phyloP scores from a whole-genome alignment of 257 asterid species.

The Penstemon eatonii region DNA sequence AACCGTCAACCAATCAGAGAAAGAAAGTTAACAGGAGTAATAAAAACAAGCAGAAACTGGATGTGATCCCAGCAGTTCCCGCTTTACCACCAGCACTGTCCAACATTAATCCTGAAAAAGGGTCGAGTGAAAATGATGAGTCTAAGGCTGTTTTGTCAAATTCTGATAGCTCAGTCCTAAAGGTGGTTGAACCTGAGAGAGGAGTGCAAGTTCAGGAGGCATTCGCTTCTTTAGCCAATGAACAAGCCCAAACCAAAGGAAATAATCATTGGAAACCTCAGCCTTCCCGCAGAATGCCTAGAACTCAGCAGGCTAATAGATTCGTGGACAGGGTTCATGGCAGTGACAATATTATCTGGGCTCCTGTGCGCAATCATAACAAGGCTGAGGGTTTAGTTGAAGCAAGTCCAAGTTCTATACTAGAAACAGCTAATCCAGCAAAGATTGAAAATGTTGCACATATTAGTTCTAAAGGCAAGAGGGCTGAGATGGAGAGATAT shows the following conservation, averaged over 20 bases:
- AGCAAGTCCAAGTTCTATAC: constrained; percentile 37
- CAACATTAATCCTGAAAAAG: constrained; percentile 34
- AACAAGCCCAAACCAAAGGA: constrained; percentile 54
- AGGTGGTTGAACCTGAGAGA: constrained; percentile 35
- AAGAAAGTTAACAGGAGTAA: constrained; percentile 53
- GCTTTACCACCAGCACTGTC: constrained; percentile 37
- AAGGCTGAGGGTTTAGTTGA: constrained; percentile 61
- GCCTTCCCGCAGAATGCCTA: constrained; percentile 53
- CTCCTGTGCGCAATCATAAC: constrained; percentile 73
- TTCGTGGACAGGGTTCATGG: constrained; percentile 58
- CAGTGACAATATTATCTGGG: constrained; percentile 79
- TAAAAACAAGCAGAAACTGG: constrained; percentile 62
- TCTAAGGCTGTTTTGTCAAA: constrained; percentile 39
- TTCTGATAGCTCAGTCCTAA: constrained; percentile 38
- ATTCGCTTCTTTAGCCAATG: constrained; percentile 43
- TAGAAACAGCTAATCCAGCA: constrained; percentile 37
- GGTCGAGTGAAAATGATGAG: constrained; percentile 39
- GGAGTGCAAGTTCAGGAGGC: constrained; percentile 42
- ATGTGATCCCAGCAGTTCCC: constrained; percentile 37
- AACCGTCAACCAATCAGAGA: constrained; percentile 51
- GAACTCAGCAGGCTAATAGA: constrained; percentile 64
- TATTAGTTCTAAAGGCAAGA: constrained; percentile 69
- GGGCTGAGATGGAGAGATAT: constrained; percentile 97
- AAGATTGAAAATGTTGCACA: constrained; percentile 49
- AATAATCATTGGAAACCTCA: constrained; percentile 61